These are phyloP conservation scores for Penicillium aurantiogriseum DNA, from an alignment of 2,329 filamentous ascomycete species.

Conservation along the genomic window DNA sequence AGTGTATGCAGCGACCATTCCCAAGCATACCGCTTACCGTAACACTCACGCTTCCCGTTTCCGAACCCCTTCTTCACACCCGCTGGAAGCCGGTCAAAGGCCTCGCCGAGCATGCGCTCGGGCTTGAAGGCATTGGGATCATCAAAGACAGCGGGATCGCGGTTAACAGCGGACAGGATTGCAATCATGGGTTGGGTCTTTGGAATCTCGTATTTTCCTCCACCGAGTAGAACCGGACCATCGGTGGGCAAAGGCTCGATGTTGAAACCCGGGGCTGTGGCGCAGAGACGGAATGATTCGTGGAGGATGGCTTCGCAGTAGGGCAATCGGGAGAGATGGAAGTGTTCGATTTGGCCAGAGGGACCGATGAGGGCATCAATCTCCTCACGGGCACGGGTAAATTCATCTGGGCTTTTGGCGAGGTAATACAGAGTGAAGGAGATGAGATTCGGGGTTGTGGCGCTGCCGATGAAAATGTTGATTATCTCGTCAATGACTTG, in stretches of 20 bases:
- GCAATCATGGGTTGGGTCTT: constrained; percentile 53
- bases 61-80: constrained; percentile 71
- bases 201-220: constrained; percentile 61
- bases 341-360: constrained; percentile 11
- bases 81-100: constrained; percentile 62
- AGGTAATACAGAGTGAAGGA: constrained; percentile 66
- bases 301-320: constrained; percentile 64
- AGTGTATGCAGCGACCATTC: constrained; percentile 66
- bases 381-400: constrained; percentile 63
- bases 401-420: constrained; percentile 60
- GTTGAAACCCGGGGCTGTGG: constrained; percentile 58
- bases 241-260: constrained; percentile 53
- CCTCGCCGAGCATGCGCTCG: constrained; percentile 69
- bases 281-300: constrained; percentile 62
- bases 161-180: constrained; percentile 58
- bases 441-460: constrained; percentile 67
- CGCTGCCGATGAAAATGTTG: constrained; percentile 64
- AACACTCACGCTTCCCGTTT: constrained; percentile 68
- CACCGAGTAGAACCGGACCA: constrained; percentile 51
- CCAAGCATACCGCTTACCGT: constrained; percentile 71
- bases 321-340: constrained; percentile 40
- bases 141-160: constrained; percentile 63
- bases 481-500: constrained; percentile 68
- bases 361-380: constrained; percentile 52
- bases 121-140: constrained; percentile 66